Percentiles rank a stretch among this genome's conserved stretches.
These are phyloP conservation scores for Murraya koenigii DNA, from an alignment of 345 rosid species.

Conservation along the genomic window DNA sequence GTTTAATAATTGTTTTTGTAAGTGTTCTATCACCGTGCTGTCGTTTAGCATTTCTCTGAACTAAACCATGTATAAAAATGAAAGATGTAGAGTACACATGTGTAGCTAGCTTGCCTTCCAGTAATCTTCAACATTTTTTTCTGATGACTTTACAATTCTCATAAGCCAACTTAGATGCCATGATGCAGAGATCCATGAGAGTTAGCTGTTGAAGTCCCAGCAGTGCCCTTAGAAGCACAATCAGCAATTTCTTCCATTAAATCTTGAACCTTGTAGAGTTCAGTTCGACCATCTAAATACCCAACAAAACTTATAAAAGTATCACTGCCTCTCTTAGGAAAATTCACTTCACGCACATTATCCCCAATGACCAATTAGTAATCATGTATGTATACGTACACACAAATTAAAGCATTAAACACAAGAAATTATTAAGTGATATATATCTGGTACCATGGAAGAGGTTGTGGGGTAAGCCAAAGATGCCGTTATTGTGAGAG, in stretches of 20 bases:
- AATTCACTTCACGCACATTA: slow-evolving; percentile 40
- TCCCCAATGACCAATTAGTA: no score
- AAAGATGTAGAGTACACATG: no score
- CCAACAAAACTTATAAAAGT: slow-evolving; percentile 59
- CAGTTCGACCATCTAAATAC: slow-evolving; percentile 62
- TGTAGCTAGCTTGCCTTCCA: slow-evolving; percentile 56
- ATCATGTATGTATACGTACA: no score
- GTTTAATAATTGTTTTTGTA: no score
- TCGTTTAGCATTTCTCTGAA: no score
- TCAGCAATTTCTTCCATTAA: slow-evolving; percentile 27
- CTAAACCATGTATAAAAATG: no score
- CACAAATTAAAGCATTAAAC: no score
- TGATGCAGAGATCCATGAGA: slow-evolving; percentile 69
- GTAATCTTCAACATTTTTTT: slow-evolving; percentile 46
- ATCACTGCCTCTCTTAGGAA: slow-evolving; percentile 58
- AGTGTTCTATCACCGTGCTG: no score
- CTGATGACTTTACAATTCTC: slow-evolving; percentile 68
- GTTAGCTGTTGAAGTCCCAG: slow-evolving; percentile 34
- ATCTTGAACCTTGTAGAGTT: slow-evolving; percentile 31
- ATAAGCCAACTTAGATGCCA: slow-evolving; percentile 79
- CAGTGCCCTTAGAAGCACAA: slow-evolving; percentile 22
- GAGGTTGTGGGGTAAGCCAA: slow-evolving; percentile 44
- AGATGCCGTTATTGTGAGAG: slow-evolving; percentile 48
- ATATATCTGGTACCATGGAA: slow-evolving; percentile 45
- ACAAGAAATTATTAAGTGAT: neutral